These are phyloP conservation scores for Cladophialophora chaetospira DNA, from an alignment of 2,329 filamentous ascomycete species.

Conservation along the genomic window DNA sequence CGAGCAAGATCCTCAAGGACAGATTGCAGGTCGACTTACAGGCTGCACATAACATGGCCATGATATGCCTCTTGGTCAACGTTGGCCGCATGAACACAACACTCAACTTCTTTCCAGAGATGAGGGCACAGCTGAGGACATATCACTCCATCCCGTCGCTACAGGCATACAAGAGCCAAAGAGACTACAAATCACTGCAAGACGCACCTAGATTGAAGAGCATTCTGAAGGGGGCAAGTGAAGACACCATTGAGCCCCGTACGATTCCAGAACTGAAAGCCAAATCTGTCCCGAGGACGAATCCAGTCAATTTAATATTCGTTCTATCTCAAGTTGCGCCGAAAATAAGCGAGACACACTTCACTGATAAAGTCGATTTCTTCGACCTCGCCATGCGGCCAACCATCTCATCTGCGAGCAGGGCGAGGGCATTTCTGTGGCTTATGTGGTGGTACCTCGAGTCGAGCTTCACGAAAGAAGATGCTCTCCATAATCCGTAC, in stretches of 20 bases:
- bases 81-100: conserved; percentile 99
- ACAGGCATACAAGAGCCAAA: conserved; percentile 90
- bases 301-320: conserved; percentile 96
- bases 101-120: conserved; percentile 97
- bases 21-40: conserved; percentile 90
- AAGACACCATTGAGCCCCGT: conserved; percentile 82
- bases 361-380: conserved; percentile 81
- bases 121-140: conserved; percentile 94
- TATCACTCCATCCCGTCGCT: conserved; percentile 97
- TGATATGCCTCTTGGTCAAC: conserved; percentile 97
- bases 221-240: conserved; percentile 93
- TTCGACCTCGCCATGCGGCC: conserved; percentile 95
- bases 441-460: conserved; percentile 99
- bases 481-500: conserved; percentile 87
- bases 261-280: conserved; percentile 80
- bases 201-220: conserved; percentile 95
- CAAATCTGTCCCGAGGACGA: conserved; percentile 72
- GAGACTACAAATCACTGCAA: conserved; percentile 96
- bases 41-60: conserved; percentile 96
- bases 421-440: conserved; percentile 90
- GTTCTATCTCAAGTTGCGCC: conserved; percentile 86
- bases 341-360: conserved; percentile 91
- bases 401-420: conserved; percentile 75
- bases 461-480: conserved; percentile 79
- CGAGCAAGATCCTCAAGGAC: conserved; percentile 96